These are phyloP conservation scores for Peronospora farinosa DNA, from an alignment of 352 stramenopile genomes.

Conservation along the genomic window DNA sequence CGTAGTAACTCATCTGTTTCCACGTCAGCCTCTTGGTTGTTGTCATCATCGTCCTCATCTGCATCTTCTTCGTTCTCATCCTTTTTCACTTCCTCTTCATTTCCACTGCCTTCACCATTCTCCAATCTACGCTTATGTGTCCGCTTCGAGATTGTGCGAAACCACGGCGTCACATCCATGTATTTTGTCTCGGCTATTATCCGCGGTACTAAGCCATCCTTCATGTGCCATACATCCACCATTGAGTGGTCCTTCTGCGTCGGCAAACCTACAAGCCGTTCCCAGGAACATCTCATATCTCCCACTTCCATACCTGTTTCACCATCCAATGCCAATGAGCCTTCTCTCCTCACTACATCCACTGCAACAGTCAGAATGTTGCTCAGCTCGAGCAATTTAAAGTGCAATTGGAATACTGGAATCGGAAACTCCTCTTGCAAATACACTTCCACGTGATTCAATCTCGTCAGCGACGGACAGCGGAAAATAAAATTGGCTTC, in stretches of 20 bases:
- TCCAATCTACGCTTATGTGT: conserved; percentile 36
- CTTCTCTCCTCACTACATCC: conserved; percentile 34
- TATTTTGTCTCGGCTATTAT: conserved; percentile 63
- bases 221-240: conserved; percentile 70
- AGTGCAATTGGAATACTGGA: conserved; percentile 44
- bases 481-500: conserved; percentile 61
- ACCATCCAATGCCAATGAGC: background rate
- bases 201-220: conserved; percentile 43
- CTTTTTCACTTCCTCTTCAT: conserved; percentile 49
- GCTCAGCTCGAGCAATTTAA: conserved; percentile 38
- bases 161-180: conserved; percentile 49
- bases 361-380: conserved; percentile 50
- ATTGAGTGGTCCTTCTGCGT: conserved; percentile 48
- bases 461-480: conserved; percentile 41
- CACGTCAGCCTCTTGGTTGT: conserved; percentile 36
- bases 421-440: conserved; percentile 44
- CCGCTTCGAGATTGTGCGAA: conserved; percentile 40
- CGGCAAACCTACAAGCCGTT: conserved; percentile 54
- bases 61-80: conserved; percentile 53
- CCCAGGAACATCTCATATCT: conserved; percentile 41
- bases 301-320: conserved; percentile 28
- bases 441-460: conserved; percentile 66
- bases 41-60: conserved; percentile 54
- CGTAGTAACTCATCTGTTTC: conserved; percentile 40
- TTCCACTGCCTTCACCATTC: conserved; percentile 31